Evolutionary conservation across 192 early-diverging fungal species (phyloP).

Genomic region (Powellomyces hirtus): DNA sequence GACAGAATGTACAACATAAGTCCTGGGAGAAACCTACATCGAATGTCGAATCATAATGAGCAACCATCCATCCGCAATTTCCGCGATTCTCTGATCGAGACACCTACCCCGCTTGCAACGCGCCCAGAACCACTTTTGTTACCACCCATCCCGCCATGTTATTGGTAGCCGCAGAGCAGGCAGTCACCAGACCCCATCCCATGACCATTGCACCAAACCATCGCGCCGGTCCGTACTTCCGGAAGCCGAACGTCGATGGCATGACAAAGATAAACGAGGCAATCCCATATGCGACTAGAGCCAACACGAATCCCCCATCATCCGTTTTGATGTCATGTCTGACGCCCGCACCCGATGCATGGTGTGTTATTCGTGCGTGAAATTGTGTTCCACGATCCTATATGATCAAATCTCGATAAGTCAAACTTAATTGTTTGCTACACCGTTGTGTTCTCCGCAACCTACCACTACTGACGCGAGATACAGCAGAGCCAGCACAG

Average conservation of each 20-base stretch:
- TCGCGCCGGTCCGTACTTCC: slow-evolving; percentile 14
- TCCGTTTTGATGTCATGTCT: not conserved
- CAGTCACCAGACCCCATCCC: slow-evolving; percentile 19
- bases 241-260: slow-evolving; percentile 24
- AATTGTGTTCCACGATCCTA: slow-evolving; percentile 13
- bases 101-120: slow-evolving; percentile 32
- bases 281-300: slow-evolving; percentile 14
- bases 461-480: slow-evolving; percentile 15
- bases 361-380: slow-evolving; percentile 12
- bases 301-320: slow-evolving; percentile 7
- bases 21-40: slow-evolving; percentile 33
- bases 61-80: too few species aligned
- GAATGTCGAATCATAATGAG: too few species aligned
- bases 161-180: slow-evolving; percentile 11
- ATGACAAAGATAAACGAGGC: not conserved
- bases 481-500: slow-evolving; percentile 25
- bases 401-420: too few species aligned
- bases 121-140: slow-evolving; percentile 25
- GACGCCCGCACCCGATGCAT: not conserved
- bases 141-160: slow-evolving; percentile 23
- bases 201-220: slow-evolving; percentile 30
- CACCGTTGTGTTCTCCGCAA: too few species aligned
- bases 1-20: slow-evolving; percentile 28
- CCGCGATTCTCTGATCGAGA: too few species aligned
- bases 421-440: too few species aligned